Base-by-base conservation (phyloP, 139 green algal species). In the Ettlia oleoabundans region DNA sequence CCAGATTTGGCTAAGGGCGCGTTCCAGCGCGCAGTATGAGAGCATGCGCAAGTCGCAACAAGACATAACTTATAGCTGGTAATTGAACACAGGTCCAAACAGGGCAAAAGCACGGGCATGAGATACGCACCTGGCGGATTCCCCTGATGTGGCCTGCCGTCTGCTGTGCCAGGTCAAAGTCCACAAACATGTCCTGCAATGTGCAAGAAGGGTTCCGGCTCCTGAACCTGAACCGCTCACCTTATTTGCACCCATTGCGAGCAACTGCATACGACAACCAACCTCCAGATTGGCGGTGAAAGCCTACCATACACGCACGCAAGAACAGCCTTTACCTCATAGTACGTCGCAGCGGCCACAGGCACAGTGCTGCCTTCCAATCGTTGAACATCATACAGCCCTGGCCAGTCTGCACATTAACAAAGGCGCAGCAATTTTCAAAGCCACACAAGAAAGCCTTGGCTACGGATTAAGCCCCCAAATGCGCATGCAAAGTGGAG, bases 111-210 rank as follows among this genome's bases (percentile, higher is more conserved):
- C 47, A 24, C 47, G 15, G 47, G 18, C 55, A 65, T 32, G 55
- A 5, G 55, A n/a, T 58, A 40, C 68, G 2, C 4, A 55, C 73
- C 73, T 94, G 86, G 37, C 92, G 76, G 19, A 94, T 81, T 32
- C 91, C 89, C 26, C 84, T 73, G 53, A 96, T 90, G n/a, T 82
- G 74, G 2, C 81, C 76, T 0, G 87, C 87, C 7, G 93, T 96
- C n/a, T 91, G 86, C 83, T 94, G 83, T 4, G 89, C 88, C 41
- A 98, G 83, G 18, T 93, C 73, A 86, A 95, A 96, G 81, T 98
- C 93, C n/a, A 99, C 96, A 85, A 97, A 99, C 93, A 98, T 92
- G 84, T 97, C 94, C 80, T 98, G 91, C 37, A 88, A 58, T 10
- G 47, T 58, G 47, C 13, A 58, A 58, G 47, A 58, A 58, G 15